phyloP scores from a whole-genome alignment of 2,329 filamentous ascomycete genomes.

The Didymellaceae sp. region DNA sequence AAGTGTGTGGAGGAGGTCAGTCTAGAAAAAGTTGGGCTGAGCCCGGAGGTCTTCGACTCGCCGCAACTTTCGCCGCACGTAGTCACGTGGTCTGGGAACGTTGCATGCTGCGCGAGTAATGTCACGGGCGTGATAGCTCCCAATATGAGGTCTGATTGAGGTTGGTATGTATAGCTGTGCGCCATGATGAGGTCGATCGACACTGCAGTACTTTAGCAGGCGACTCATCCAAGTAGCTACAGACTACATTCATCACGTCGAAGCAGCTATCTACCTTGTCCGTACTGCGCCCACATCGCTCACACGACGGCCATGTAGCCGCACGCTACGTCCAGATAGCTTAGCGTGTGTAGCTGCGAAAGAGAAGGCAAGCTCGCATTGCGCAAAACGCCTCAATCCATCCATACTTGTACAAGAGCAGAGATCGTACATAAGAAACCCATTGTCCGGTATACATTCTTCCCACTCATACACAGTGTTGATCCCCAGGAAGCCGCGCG shows the following conservation, averaged over 20 bases:
- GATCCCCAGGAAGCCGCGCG: background rate
- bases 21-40: constrained; percentile 24
- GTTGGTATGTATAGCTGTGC: no score
- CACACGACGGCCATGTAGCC: no score
- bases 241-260: no score
- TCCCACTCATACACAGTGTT: background rate
- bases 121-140: background rate
- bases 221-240: no score
- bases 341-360: no score
- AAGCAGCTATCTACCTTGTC: no score
- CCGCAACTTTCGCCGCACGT: constrained; percentile 24
- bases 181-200: no score
- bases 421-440: constrained; percentile 40
- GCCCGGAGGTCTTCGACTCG: constrained; percentile 29
- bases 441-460: constrained; percentile 6
- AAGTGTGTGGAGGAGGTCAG: constrained; percentile 5
- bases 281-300: no score
- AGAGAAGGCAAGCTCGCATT: no score
- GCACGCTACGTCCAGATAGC: no score
- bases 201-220: no score
- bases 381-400: constrained; percentile 6
- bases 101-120: constrained; percentile 10
- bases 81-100: constrained; percentile 25
- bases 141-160: no score
- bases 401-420: constrained; percentile 28